These are phyloP conservation scores for Serpula lacrymans DNA, from an alignment of 768 basidiomycete genomes.

Conservation along the genomic window DNA sequence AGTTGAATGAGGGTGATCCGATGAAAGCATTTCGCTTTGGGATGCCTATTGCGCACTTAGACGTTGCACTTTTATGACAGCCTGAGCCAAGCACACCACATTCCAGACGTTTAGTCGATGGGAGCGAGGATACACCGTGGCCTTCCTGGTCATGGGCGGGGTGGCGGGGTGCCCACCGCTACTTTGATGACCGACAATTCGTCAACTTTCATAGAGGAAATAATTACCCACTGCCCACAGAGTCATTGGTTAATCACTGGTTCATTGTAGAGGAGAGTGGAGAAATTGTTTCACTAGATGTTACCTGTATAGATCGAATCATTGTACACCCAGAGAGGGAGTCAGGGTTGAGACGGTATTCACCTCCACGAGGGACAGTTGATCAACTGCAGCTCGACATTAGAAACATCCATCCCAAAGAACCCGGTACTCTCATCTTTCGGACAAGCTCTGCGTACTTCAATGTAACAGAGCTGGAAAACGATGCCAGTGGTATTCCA, in stretches of 20 bases:
- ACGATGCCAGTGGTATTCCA: background rate
- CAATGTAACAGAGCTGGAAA: slow-evolving; percentile 5
- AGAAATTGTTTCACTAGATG: slow-evolving; percentile 9
- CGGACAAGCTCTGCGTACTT: slow-evolving; percentile 15
- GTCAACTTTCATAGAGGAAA: slow-evolving; percentile 1
- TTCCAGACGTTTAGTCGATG: slow-evolving; percentile 6
- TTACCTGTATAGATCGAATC: background rate
- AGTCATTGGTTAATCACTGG: slow-evolving; percentile 18
- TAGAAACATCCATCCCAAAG: no score
- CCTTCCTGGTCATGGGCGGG: slow-evolving; percentile 26
- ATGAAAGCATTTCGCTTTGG: slow-evolving; percentile 10
- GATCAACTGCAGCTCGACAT: slow-evolving; percentile 1
- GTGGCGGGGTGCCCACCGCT: slow-evolving; percentile 17
- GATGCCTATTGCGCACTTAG: slow-evolving; percentile 11
- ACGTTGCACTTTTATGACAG: slow-evolving; percentile 19
- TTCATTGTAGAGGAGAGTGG: slow-evolving; percentile 11
- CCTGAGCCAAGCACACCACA: slow-evolving; percentile 10
- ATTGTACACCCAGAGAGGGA: background rate
- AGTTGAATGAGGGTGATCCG: background rate
- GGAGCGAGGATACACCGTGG: slow-evolving; percentile 2
- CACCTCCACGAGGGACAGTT: background rate
- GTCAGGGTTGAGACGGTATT: no score
- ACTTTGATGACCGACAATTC: slow-evolving; percentile 5
- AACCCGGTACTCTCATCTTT: slow-evolving; percentile 21
- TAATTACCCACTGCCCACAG: slow-evolving; percentile 6